Evolutionary conservation across 1,139 yeast genomes (phyloP), one percentile per base, ranked within the genome.

Genomic region (Nadsonia starkeyi-henricii): DNA sequence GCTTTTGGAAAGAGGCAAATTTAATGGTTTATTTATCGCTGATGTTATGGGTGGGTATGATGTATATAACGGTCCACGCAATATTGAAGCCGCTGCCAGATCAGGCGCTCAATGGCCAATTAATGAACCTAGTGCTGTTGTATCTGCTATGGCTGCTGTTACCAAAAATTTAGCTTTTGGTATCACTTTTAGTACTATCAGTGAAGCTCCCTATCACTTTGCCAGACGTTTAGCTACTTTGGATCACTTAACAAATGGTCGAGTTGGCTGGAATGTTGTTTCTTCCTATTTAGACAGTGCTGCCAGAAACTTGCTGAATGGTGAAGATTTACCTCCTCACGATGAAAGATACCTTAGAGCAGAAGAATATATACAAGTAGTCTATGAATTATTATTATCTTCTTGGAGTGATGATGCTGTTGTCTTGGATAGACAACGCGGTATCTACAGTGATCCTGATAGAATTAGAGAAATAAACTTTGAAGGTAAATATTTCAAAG

Each of bases 31-130:
- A 13, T 73, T 73, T 55, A 58, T 73, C 50, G 77, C 77, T 41
- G 78, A 73, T 58, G 71, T 70, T 2, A 58, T 72, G 28, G 75
- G 75, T 5, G 67, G 68, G 2, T 71, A 68, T 54, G 74, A 70
- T 54, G 72, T 68, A 8, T 70, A 66, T 52, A 65, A 69, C 49
- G 71, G 72, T 2, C 71, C 71, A 1, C 51, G 59, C 2, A 68
- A 70, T 51, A 58, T 64, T 44, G 54, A 56, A 12, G 61, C 67
- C 3, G 69, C 72, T 13, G 65, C 67, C 5, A 56, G 48, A 26
- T 58, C 67, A 3, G 73, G 71, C 1, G 64, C 68, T n/a, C 69
- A 67, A 52, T 62, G 62, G 52, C 73, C 73, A 1, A 60, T 64
- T 3, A 59, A 58, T 48, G 73, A 69, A 44, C 73, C 73, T 7